phyloP scores from a whole-genome alignment of 331 rosid species.

The Arachis monticola region DNA sequence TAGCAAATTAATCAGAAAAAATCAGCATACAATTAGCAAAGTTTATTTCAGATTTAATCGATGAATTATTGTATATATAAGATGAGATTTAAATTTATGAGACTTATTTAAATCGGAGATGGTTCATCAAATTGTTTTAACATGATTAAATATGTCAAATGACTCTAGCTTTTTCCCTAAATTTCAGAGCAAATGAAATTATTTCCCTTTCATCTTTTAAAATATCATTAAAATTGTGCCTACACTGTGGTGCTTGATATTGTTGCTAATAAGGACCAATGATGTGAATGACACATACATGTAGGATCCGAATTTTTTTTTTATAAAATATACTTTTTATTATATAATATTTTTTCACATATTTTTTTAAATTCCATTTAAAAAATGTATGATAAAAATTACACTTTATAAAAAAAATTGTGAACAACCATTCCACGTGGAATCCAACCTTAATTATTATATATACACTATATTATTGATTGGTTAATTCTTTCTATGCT shows the following conservation, averaged over 20 bases:
- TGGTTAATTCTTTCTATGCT: not conserved
- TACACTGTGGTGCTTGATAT: not conserved
- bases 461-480: conserved; percentile 7
- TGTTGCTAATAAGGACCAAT: conserved; percentile 5
- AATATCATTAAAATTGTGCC: conserved; percentile 19
- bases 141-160: conserved; percentile 19
- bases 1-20: conserved; percentile 6
- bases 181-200: conserved; percentile 32
- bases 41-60: no score
- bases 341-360: no score
- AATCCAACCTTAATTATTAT: not conserved
- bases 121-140: not conserved
- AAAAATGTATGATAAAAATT: no score
- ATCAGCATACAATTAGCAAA: no score
- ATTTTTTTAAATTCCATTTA: no score
- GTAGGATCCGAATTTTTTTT: no score
- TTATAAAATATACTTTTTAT: no score
- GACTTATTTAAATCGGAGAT: no score
- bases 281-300: conserved; percentile 30
- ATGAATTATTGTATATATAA: no score
- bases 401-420: no score
- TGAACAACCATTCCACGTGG: not conserved
- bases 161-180: not conserved
- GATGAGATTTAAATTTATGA: no score
- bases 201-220: conserved; percentile 22